Evolutionary conservation across 1,284 basidiomycete species (phyloP), one percentile per base, ranked within the genome.

Genomic region (Vanrija humicola): DNA sequence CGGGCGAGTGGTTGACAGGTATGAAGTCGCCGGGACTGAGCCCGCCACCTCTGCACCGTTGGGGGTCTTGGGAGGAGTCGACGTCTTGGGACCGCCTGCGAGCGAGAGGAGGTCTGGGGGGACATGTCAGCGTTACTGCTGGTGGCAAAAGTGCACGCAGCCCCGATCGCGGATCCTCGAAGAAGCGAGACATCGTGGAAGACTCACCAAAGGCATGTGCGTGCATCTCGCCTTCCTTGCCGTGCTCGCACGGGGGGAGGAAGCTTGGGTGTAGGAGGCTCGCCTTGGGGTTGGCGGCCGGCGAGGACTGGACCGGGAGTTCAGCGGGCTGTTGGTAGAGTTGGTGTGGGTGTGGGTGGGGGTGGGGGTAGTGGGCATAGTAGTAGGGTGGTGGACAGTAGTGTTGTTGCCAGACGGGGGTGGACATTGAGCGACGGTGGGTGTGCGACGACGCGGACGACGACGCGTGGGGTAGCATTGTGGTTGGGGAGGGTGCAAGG

Each of bases 121-220:
- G 4, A 1, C 6, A 10, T 12, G 34, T 34, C 34, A 34, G 34
- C 34, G 34, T 34, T 14, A 14, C 1, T 14, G 34, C 5, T 15
- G 9, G 34, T 34, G 34, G 34, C 34, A 34, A 34, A 34, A 12
- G 34, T 8, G 34, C 10, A 28, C 50, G 34, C 23, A 40, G 26
- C 5, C 21, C 10, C 12, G 39, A 38, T 38, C 43, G 52, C 46
- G 18, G 19, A 42, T n/a, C n/a, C 40, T 5, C n/a, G 3, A 42
- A 42, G 19, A 42, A 21, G n/a, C 40, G 16, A 42, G 15, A n/a
- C n/a, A 18, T 6, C 40, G 19, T n/a, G 40, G n/a, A 34, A 34
- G 34, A 67, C 71, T 58, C 48, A 75, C 73, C 73, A 57, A 73
- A 68, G 34, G 73, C 73, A 44, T 75, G 73, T 14, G 70, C 65